phyloP scores from a whole-genome alignment of 2,329 filamentous ascomycete species.

The Neonectria sp. region DNA sequence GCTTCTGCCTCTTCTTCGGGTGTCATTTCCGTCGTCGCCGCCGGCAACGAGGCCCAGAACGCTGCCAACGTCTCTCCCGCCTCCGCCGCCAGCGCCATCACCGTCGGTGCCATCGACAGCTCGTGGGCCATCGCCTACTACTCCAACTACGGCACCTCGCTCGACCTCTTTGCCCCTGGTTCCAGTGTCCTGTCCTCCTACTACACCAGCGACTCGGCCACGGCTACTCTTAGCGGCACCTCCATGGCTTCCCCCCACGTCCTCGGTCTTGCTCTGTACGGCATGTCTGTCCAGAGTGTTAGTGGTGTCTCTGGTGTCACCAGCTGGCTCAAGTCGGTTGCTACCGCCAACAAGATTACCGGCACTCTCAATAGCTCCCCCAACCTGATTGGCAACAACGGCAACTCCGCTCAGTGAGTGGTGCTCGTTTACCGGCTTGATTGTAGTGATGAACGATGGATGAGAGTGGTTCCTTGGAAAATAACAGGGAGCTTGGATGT shows the following conservation, averaged over 20 bases:
- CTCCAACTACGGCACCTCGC: constrained; percentile 64
- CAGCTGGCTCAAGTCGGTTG: constrained; percentile 58
- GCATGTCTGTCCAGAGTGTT: constrained; percentile 61
- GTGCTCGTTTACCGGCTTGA: not conserved
- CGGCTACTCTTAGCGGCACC: constrained; percentile 69
- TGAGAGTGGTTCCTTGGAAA: not conserved
- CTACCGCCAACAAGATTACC: constrained; percentile 59
- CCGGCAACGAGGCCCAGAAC: constrained; percentile 63
- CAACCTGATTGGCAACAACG: constrained; percentile 68
- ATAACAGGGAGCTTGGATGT: not conserved
- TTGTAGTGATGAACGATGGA: not conserved
- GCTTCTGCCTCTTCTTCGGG: constrained; percentile 60
- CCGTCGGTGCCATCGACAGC: constrained; percentile 55
- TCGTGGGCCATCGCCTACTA: constrained; percentile 59
- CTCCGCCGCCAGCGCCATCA: constrained; percentile 50
- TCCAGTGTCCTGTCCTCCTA: constrained; percentile 63
- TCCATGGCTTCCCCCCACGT: constrained; percentile 77
- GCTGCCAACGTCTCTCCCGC: constrained; percentile 50
- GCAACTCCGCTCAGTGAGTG: constrained; percentile 50
- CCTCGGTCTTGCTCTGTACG: constrained; percentile 67
- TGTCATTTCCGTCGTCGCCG: constrained; percentile 68
- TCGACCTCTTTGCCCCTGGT: constrained; percentile 70
- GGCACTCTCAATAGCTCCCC: constrained; percentile 57
- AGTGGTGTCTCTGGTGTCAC: constrained; percentile 55
- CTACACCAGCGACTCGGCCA: constrained; percentile 60